Evolutionary conservation across 176 grass and related monocot genomes (phyloP).

Genomic region (bread wheat (Triticum aestivum)): IWGSC_CS_RefSeq_v2.1 NC_057805.1:487007617-487008116

Average conservation of each 20-base stretch:
- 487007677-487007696: constrained; percentile 35
- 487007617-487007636: neutral
- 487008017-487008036: constrained; percentile 66
- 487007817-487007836: constrained; percentile 25
- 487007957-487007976: constrained; percentile 26
- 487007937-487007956: constrained; percentile 3
- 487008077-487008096: neutral
- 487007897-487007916: constrained; percentile 6
- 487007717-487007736: constrained; percentile 42
- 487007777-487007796: constrained; percentile 4
- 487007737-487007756: neutral
- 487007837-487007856: neutral
- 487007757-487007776: constrained; percentile 26
- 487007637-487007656: neutral
- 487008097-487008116: neutral
- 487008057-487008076: constrained; percentile 73
- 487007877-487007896: neutral
- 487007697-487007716: constrained; percentile 31
- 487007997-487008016: constrained; percentile 66
- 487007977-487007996: constrained; percentile 60
- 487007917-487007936: neutral
- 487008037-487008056: constrained; percentile 79
- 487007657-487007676: neutral
- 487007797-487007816: constrained; percentile 44
- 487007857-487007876: neutral